phyloP scores from a whole-genome alignment of 371 early-diverging fungal species.

The Mucor piriformis region DNA sequence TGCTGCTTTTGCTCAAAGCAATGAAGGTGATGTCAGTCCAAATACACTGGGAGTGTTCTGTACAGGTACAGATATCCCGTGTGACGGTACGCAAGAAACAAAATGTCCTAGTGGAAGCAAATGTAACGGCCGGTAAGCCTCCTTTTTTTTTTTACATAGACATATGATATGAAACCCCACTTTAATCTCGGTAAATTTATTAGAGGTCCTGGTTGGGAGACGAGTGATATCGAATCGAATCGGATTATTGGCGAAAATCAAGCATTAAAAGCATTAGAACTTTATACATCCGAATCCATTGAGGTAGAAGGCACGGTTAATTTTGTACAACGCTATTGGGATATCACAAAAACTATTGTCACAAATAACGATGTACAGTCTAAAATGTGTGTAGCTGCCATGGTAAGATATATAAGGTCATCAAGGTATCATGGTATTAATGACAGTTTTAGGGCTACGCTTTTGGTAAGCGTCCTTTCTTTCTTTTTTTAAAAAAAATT shows the following conservation, averaged over 20 bases:
- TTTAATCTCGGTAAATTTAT: background rate
- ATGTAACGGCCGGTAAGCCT: constrained; percentile 47
- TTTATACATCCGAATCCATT: constrained; percentile 17
- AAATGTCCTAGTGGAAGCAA: constrained; percentile 41
- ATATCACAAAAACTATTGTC: constrained; percentile 45
- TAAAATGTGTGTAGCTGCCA: constrained; percentile 37
- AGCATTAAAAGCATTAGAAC: constrained; percentile 38
- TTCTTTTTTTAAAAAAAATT: background rate
- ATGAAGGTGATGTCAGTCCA: constrained; percentile 70
- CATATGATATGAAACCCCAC: too few species aligned
- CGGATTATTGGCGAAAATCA: constrained; percentile 61
- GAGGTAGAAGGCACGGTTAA: constrained; percentile 37
- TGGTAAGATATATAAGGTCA: constrained; percentile 34
- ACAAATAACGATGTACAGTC: constrained; percentile 21
- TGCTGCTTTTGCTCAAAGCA: constrained; percentile 67
- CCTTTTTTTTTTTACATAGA: too few species aligned
- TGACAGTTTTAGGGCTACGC: constrained; percentile 32
- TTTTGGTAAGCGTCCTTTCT: constrained; percentile 26
- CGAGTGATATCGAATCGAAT: constrained; percentile 49
- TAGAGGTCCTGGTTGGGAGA: constrained; percentile 48
- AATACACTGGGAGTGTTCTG: constrained; percentile 62
- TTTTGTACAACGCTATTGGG: constrained; percentile 45
- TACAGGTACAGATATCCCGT: constrained; percentile 59
- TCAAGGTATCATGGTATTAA: background rate
- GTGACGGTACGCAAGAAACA: constrained; percentile 52